These are phyloP conservation scores for Geoglossum cookeanum DNA, from an alignment of 2,329 filamentous ascomycete genomes.

Conservation along the genomic window DNA sequence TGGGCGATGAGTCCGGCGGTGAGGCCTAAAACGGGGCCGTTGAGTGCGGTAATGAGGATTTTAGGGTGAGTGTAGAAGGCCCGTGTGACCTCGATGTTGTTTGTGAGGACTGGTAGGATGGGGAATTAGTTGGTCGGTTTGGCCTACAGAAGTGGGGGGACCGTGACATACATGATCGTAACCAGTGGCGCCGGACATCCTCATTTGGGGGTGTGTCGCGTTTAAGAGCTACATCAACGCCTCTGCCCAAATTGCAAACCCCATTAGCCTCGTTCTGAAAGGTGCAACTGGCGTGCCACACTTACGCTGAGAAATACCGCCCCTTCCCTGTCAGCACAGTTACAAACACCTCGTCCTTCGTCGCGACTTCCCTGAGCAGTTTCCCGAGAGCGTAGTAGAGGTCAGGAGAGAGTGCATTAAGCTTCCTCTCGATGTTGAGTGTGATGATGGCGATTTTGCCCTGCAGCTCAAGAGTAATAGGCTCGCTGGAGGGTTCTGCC, in stretches of 20 bases:
- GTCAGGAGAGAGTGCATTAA: slow-evolving; percentile 57
- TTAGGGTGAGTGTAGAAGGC: slow-evolving; percentile 89
- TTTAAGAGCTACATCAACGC: slow-evolving; percentile 53
- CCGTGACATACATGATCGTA: background rate
- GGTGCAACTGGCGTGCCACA: background rate
- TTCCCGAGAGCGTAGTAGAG: slow-evolving; percentile 63
- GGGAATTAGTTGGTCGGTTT: slow-evolving; percentile 32
- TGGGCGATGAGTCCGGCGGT: slow-evolving; percentile 66
- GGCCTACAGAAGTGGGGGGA: slow-evolving; percentile 8
- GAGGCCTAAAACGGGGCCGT: slow-evolving; percentile 79
- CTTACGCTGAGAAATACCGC: slow-evolving; percentile 67
- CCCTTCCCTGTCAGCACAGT: slow-evolving; percentile 74
- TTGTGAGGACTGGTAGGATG: slow-evolving; percentile 54
- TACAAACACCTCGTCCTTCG: slow-evolving; percentile 60
- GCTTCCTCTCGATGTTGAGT: slow-evolving; percentile 67
- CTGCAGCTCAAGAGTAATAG: slow-evolving; percentile 40
- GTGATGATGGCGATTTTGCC: slow-evolving; percentile 67
- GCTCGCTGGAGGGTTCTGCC: slow-evolving; percentile 18
- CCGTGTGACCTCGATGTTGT: slow-evolving; percentile 78
- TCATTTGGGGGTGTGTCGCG: slow-evolving; percentile 23
- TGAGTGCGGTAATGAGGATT: slow-evolving; percentile 76
- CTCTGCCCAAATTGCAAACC: slow-evolving; percentile 29
- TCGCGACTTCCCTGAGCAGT: slow-evolving; percentile 58
- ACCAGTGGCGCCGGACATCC: background rate
- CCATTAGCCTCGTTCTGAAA: background rate